phyloP scores from a whole-genome alignment of 768 basidiomycete genomes.

The Dendrothele bispora region DNA sequence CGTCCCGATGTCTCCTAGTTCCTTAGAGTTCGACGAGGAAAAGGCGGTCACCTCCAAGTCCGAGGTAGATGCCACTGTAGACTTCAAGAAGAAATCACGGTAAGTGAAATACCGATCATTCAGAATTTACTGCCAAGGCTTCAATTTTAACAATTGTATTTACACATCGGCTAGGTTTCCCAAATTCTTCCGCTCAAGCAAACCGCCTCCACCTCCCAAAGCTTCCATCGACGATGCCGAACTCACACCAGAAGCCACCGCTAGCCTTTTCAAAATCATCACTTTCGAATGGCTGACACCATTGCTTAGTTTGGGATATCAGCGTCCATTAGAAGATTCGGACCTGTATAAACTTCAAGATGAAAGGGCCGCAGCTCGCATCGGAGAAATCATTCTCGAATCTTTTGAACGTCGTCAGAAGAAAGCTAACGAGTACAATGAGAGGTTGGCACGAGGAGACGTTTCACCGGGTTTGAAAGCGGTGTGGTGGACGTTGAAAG shows the following conservation, averaged over 20 bases:
- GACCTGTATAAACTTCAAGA: slow-evolving; percentile 82
- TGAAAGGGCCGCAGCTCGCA: slow-evolving; percentile 52
- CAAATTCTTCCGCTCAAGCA: slow-evolving; percentile 13
- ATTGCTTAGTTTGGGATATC: slow-evolving; percentile 72
- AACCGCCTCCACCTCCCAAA: slow-evolving; percentile 43
- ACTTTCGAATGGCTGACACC: slow-evolving; percentile 79
- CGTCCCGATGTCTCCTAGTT: too few relatives aligned
- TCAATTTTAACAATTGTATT: too few relatives aligned
- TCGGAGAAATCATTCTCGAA: slow-evolving; percentile 61
- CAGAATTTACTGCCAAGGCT: too few relatives aligned
- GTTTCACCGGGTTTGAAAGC: slow-evolving; percentile 52
- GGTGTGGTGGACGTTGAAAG: slow-evolving; percentile 61
- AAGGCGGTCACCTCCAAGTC: too few relatives aligned
- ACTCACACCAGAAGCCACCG: slow-evolving; percentile 65
- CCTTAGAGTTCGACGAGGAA: too few relatives aligned
- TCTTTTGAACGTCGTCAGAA: slow-evolving; percentile 62
- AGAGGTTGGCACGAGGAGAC: slow-evolving; percentile 61
- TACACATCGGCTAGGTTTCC: too few relatives aligned
- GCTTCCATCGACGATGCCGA: slow-evolving; percentile 58
- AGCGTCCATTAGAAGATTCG: slow-evolving; percentile 74
- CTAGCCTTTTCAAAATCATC: slow-evolving; percentile 55
- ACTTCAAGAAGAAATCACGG: too few relatives aligned
- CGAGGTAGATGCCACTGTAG: too few relatives aligned
- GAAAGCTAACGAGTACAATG: slow-evolving; percentile 71
- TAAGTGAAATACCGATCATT: too few relatives aligned